phyloP scores from a whole-genome alignment of 192 early-diverging fungal species.

The Coemansia sp. region DNA sequence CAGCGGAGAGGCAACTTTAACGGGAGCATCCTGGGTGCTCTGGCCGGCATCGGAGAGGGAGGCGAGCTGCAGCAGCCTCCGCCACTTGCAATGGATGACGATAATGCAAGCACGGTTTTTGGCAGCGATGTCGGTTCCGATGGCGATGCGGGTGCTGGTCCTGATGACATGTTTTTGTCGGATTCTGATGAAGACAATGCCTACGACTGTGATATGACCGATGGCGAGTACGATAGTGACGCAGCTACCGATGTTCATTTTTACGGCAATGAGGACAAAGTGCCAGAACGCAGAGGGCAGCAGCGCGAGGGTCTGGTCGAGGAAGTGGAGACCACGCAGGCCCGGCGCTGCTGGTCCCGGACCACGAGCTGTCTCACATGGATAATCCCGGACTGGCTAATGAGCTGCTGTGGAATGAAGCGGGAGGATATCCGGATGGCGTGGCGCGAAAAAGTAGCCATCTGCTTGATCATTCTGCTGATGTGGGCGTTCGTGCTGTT shows the following conservation, averaged over 20 bases:
- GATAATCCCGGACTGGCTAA: slow-evolving; percentile 37
- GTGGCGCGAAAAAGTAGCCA: slow-evolving; percentile 87
- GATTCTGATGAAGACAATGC: slow-evolving; percentile 5
- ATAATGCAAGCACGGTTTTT: slow-evolving; percentile 29
- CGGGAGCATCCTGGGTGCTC: slow-evolving; percentile 35
- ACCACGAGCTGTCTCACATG: slow-evolving; percentile 34
- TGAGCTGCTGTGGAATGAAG: slow-evolving; percentile 62
- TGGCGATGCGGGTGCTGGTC: slow-evolving; percentile 9
- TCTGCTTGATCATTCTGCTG: slow-evolving; percentile 80
- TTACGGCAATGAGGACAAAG: no score
- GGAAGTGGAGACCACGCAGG: slow-evolving; percentile 54
- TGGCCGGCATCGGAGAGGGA: slow-evolving; percentile 20
- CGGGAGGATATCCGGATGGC: slow-evolving; percentile 91
- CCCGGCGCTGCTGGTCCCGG: slow-evolving; percentile 42
- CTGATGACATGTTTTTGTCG: slow-evolving; percentile 20
- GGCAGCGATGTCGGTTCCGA: slow-evolving; percentile 37
- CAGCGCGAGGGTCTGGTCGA: slow-evolving; percentile 79
- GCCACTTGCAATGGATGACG: slow-evolving; percentile 17
- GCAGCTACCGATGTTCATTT: no score
- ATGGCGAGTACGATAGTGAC: neutral
- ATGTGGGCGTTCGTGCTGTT: slow-evolving; percentile 78
- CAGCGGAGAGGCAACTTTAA: slow-evolving; percentile 33
- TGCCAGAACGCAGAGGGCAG: neutral
- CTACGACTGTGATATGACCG: slow-evolving; percentile 1
- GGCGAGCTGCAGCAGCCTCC: slow-evolving; percentile 40